Base-by-base conservation (phyloP, 192 early-diverging fungal genomes). In the Backusella parvicylindrica region DNA sequence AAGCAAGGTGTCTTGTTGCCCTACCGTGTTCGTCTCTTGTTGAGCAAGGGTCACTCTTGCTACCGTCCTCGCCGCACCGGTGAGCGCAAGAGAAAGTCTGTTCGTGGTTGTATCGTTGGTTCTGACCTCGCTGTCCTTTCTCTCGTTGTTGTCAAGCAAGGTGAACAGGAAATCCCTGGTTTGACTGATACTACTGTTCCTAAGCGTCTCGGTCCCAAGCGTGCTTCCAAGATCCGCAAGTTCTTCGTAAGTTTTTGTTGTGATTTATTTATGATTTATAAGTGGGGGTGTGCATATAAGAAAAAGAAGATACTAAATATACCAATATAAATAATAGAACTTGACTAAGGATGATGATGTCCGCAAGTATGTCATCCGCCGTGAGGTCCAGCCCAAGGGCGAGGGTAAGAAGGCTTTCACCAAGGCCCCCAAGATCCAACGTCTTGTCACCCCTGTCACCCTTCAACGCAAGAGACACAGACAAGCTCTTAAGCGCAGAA, bases 11-110 rank as follows among this genome's bases (percentile, higher is more conserved):
- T 99, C 53, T 83, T 88, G 78, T 79, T 89, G 64, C 89, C 88
- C 49, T 78, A 86, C 82, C 93, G 93, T 88, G 92, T 92, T 77
- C 88, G 91, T 68, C 87, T 94, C 82, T 88, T 94, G 80, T 86
- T 94, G 81, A 89, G 91, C 76, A 90, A 94, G 86, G 97, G 97
- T 79, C 96, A 97, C 94, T 97, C 97, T 76, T 98, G 96, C 94
- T 99, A 96, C 91, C 95, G 97, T 81, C 91, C 94, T 80, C 95
- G 97, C 84, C 93, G 96, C 77, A 91, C 91, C 41, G 97, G 97
- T 84, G 97, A 99, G 91, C 95, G 97, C 84, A 96, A 96, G 92
- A 88, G 97, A 82, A 99, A 99, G 94, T 96, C 96, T 56, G 96
- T 99, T 80, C 94, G 97, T 77, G 97, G 97, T 78, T 99, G 97